Evolutionary conservation across 805 yeast species (phyloP), one percentile per base, ranked within the genome.

Genomic region (Debaryomyces castellii): DNA sequence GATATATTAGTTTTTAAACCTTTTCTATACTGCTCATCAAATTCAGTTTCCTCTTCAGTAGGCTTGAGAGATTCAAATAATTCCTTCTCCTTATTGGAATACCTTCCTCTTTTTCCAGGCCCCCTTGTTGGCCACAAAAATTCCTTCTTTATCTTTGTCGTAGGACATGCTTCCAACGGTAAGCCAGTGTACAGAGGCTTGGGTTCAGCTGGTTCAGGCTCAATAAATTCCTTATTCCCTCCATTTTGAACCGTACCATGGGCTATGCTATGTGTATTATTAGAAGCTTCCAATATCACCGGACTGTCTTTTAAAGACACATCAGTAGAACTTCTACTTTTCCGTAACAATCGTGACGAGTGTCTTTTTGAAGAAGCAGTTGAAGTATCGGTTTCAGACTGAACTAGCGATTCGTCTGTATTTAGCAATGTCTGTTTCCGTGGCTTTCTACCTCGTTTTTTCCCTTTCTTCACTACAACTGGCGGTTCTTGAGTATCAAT

Each of bases 101-200:
- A 35, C 14, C 38, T 35, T 35, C 38, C 38, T 16, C 43, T 27
- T 14, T 16, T 25, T 46, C 50, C 43, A 22, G 44, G 40, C 5
- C 50, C 54, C 43, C 67, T 70, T 46, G 61, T 53, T 22, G 81
- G 75, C 81, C 85, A 76, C 40, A 76, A 61, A 14, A 81, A 69
- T 39, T 81, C 86, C 50, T 76, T 80, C 55, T 76, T 80, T 30
- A 79, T 67, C 55, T 79, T 83, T 3, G 71, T 63, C 14, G 81
- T 78, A 7, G 96, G 96, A 5, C 75, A 73, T n/a, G 79, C 73
- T 51, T 81, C 88, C 44, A 89, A 64, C 3, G 94, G 85, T 34
- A 81, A 71, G 2, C 97, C 96, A 0, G 92, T 84, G 32, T 81
- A 80, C 9, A 77, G 74, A 35, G 87, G 82, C 9, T 67, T 61